A percentile compares a stretch with the other conserved stretches of the same genome.
These are phyloP conservation scores for Tuber melanosporum DNA, from an alignment of 495 filamentous ascomycete species.

Conservation along the genomic window DNA sequence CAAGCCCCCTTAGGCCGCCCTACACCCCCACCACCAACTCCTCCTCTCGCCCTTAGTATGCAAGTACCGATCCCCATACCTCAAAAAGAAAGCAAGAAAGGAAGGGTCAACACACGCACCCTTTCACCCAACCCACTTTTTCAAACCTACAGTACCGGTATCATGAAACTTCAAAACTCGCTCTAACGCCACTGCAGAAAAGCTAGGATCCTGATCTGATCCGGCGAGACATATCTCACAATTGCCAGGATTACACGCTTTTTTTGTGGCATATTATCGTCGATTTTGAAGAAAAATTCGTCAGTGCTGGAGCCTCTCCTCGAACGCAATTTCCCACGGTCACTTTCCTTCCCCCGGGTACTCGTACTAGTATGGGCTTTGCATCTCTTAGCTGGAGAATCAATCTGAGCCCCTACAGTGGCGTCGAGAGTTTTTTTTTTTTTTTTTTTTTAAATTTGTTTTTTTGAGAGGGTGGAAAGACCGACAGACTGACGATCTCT, in stretches of 20 bases:
- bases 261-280: background rate
- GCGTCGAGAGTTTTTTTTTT: background rate
- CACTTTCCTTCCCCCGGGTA: background rate
- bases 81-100: conserved; percentile 7
- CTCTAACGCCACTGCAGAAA: background rate
- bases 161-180: background rate
- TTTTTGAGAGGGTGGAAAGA: background rate
- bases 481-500: background rate
- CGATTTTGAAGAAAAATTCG: background rate
- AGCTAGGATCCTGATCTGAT: background rate
- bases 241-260: background rate
- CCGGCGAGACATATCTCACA: background rate
- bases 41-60: background rate
- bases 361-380: background rate
- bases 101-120: conserved; percentile 11
- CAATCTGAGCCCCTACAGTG: background rate
- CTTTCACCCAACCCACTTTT: background rate
- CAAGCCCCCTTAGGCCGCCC: conserved; percentile 1
- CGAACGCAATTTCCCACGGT: background rate
- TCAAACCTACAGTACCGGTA: background rate
- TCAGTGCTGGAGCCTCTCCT: background rate
- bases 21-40: background rate
- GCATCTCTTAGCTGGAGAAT: background rate
- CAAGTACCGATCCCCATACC: background rate
- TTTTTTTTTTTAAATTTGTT: background rate